Evolutionary conservation across 2,329 filamentous ascomycete genomes (phyloP).

Genomic region (Macrophomina pseudophaseolina): DNA sequence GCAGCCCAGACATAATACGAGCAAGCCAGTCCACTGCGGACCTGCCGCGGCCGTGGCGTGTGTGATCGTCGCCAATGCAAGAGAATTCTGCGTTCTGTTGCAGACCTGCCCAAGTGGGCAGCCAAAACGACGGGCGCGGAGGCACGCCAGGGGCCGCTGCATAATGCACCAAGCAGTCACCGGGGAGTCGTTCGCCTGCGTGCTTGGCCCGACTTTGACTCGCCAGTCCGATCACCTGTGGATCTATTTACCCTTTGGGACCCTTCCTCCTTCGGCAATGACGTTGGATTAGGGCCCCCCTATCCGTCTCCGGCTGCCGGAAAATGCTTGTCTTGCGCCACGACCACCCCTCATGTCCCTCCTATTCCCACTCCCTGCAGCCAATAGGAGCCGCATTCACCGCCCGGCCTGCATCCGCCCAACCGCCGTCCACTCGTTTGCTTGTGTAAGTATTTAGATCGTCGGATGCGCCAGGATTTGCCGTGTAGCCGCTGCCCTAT

Average conservation of each 20-base stretch:
- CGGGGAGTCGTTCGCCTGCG: neutral
- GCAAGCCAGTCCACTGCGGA: conserved; percentile 10
- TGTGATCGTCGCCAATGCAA: neutral
- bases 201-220: neutral
- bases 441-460: conserved; percentile 22
- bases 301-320: conserved; percentile 23
- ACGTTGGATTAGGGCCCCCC: conserved; percentile 22
- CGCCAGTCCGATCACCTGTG: conserved; percentile 17
- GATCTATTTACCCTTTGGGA: conserved; percentile 14
- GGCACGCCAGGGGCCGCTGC: conserved; percentile 14
- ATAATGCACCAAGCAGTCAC: conserved; percentile 12
- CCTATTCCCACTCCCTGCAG: neutral
- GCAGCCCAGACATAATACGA: conserved; percentile 5
- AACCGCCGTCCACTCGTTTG: neutral
- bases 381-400: conserved; percentile 17
- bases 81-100: neutral
- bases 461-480: conserved; percentile 22
- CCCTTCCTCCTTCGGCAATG: conserved; percentile 3
- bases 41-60: neutral
- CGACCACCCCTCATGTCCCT: conserved; percentile 10
- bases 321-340: conserved; percentile 23
- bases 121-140: neutral
- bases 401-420: neutral
- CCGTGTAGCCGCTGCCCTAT: neutral
- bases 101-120: conserved; percentile 6